These are phyloP conservation scores for Kwoniella pini DNA, from an alignment of 768 basidiomycete genomes.

Conservation along the genomic window DNA sequence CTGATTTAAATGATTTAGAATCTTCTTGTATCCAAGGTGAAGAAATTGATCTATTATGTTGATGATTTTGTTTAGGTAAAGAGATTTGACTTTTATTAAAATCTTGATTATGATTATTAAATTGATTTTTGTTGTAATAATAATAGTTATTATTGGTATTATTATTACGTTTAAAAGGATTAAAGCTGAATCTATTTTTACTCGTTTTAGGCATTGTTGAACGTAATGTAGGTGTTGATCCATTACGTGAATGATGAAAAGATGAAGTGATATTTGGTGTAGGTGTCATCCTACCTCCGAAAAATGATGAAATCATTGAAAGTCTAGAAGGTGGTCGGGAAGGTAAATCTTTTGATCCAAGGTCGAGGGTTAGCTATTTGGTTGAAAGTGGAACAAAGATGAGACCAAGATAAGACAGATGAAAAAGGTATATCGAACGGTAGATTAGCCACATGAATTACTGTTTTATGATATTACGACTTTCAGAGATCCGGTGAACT, in stretches of 20 bases:
- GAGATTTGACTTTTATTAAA: neutral
- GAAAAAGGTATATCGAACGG: too few species aligned
- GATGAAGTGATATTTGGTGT: slow-evolving; percentile 9
- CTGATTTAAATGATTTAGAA: neutral
- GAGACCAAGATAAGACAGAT: neutral
- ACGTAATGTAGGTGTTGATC: neutral
- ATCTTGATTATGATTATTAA: neutral
- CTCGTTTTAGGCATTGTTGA: neutral
- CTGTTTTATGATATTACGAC: too few species aligned
- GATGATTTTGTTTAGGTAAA: neutral
- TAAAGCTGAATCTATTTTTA: neutral
- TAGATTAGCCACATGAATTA: too few species aligned
- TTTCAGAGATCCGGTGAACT: too few species aligned
- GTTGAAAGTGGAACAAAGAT: neutral
- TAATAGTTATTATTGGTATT: neutral
- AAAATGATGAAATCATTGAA: slow-evolving; percentile 32
- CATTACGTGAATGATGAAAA: neutral
- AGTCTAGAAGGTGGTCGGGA: slow-evolving; percentile 25
- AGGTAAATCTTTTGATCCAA: slow-evolving; percentile 21
- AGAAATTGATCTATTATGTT: neutral
- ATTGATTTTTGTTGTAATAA: neutral
- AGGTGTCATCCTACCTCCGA: slow-evolving; percentile 10
- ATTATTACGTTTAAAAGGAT: neutral
- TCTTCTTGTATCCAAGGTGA: slow-evolving; percentile 1
- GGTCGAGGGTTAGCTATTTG: slow-evolving; percentile 26